Conservation (phyloP, 129 eudicot species). For the Centrapalus pauciflorus region DNA sequence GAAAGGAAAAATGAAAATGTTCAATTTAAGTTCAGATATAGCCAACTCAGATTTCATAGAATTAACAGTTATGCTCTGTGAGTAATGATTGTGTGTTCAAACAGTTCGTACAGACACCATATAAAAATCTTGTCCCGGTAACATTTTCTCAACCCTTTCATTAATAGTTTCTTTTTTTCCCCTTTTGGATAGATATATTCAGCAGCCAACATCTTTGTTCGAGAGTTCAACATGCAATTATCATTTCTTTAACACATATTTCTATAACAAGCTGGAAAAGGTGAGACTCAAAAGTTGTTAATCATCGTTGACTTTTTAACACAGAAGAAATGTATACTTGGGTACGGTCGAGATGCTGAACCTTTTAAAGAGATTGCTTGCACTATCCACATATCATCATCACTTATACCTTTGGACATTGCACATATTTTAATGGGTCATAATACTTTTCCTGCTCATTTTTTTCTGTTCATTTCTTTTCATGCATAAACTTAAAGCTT, state of each 20-base stretch:
- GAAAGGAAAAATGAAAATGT: background rate
- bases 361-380: background rate
- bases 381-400: background rate
- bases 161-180: background rate
- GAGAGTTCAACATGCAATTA: constrained; percentile 30
- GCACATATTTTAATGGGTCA: background rate
- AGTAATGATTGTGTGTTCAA: background rate
- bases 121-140: background rate
- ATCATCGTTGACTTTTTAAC: background rate
- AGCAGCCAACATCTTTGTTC: constrained; percentile 35
- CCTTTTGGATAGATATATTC: constrained; percentile 59
- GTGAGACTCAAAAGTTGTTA: constrained; percentile 20
- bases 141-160: background rate
- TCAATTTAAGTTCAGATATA: background rate
- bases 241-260: constrained; percentile 88
- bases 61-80: background rate
- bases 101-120: background rate
- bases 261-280: constrained; percentile 82
- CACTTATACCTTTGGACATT: background rate
- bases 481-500: background rate
- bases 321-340: background rate
- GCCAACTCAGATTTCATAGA: background rate
- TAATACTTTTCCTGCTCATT: background rate
- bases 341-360: too few species aligned
- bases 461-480: background rate